Base-by-base conservation (phyloP, 495 filamentous ascomycete species). In the Podospora fimiseda region DNA sequence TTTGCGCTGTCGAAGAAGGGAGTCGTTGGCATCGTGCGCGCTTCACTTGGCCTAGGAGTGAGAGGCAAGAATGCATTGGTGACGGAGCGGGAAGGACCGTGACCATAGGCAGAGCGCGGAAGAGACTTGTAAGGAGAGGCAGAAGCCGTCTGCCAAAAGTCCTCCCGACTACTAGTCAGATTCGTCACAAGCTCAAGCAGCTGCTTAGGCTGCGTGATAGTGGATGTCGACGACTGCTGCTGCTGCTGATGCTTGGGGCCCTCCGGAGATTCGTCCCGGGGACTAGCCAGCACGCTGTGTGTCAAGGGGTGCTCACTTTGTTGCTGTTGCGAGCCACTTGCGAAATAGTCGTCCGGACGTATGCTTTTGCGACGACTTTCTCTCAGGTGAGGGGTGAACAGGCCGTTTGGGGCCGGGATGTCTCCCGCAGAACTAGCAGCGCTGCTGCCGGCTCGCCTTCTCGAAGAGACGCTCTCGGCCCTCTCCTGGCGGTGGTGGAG, bases 231-330 rank as follows among this genome's bases (percentile, higher is more conserved):
- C 74, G 61, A 76, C 72, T 58, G 71, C 72, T 63, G 70, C 1
- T 45, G 38, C 62, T 61, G 62, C 59, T 50, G 70, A 52, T 60
- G 49, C 2, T 56, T 50, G n/a, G 46, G 19, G 14, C 64, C 65
- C 51, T 58, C 72, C 60, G 46, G 74, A 50, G 61, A 61, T 53
- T 63, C 68, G n/a, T 70, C 56, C 1, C 84, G 80, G 0, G 89
- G 90, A 64, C 83, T 89, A 15, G 81, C 88, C 24, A 83, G 84
- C 24, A 88, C 80, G 58, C 88, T 94, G 55, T 89, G 86, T 8
- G 89, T 84, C n/a, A 94, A 67, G 15, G 90, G 90, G 64, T 94
- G 90, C 36, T 90, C 86, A 23, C 75, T 72, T 19, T 74, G 67
- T 45, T 45, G 38, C 39, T 66, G 64, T 3, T 55, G 38, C 2